Conservation (phyloP, 768 basidiomycete genomes). For the Gymnopilus junonius region DNA sequence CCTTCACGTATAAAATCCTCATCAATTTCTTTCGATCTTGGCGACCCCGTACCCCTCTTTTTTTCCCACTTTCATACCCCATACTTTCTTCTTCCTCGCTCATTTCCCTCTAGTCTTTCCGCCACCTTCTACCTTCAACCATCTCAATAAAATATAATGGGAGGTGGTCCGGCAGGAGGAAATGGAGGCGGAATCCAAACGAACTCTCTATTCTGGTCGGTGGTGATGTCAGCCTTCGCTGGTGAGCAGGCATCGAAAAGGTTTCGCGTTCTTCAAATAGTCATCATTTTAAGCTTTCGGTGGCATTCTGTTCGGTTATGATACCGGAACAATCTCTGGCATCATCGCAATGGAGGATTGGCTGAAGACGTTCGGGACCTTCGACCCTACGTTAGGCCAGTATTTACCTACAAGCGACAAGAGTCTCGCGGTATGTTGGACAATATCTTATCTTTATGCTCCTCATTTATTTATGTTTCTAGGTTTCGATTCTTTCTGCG, state of each 20-base stretch:
- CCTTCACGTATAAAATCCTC: constrained; percentile 3
- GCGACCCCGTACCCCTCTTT: constrained; percentile 9
- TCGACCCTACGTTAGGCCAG: constrained; percentile 23
- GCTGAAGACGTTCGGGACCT: constrained; percentile 51
- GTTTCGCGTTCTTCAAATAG: not conserved
- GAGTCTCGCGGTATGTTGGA: constrained; percentile 39
- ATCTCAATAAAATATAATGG: constrained; percentile 17
- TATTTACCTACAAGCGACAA: constrained; percentile 51
- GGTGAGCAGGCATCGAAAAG: constrained; percentile 21
- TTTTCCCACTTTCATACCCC: not conserved
- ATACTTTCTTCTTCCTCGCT: not conserved
- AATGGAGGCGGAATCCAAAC: constrained; percentile 32
- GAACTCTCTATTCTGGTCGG: constrained; percentile 35
- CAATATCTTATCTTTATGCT: not conserved
- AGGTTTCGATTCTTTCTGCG: constrained; percentile 71
- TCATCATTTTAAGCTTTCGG: constrained; percentile 35
- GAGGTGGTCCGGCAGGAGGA: constrained; percentile 38
- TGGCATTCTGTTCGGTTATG: constrained; percentile 65
- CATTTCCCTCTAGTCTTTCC: not conserved
- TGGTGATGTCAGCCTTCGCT: constrained; percentile 42
- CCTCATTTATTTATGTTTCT: not conserved
- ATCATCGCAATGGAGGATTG: constrained; percentile 67
- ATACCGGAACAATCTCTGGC: constrained; percentile 84
- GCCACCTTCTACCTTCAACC: not conserved
- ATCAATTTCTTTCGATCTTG: not conserved